Percentiles rank a stretch among this genome's conserved stretches.
Conservation (phyloP, 1,284 basidiomycete species). For the Cystobasidiaceae sp. region DNA sequence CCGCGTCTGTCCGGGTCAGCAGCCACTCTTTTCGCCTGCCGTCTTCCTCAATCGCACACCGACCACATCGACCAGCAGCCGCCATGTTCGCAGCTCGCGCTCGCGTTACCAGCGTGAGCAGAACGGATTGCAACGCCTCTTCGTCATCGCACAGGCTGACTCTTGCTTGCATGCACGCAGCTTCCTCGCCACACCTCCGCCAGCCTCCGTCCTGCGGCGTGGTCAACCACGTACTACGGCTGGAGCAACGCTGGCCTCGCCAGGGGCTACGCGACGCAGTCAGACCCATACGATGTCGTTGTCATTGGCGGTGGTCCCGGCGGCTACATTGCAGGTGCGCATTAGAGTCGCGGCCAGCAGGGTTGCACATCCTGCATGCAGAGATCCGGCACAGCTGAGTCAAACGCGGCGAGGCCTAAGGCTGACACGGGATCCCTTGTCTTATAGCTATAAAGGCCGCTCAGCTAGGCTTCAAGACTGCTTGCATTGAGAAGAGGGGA, state of each 20-base stretch:
- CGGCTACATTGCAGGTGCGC: slow-evolving; percentile 5
- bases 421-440: slow-evolving; percentile 58
- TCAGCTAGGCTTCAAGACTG: slow-evolving; percentile 94
- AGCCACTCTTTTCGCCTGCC: neutral
- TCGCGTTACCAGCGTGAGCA: slow-evolving; percentile 13
- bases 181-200: slow-evolving; percentile 22
- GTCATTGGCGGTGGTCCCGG: slow-evolving; percentile 77
- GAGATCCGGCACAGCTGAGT: neutral
- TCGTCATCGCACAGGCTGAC: no score
- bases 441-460: slow-evolving; percentile 97
- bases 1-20: no score
- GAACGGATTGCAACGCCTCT: no score
- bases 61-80: neutral
- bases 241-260: slow-evolving; percentile 10
- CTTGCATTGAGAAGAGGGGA: slow-evolving; percentile 94
- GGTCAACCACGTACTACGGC: slow-evolving; percentile 13
- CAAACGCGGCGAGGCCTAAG: neutral
- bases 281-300: slow-evolving; percentile 72
- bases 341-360: no score
- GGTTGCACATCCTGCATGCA: neutral
- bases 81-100: slow-evolving; percentile 11
- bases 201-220: slow-evolving; percentile 13
- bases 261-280: slow-evolving; percentile 46
- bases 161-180: neutral
- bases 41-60: neutral